Evolutionary conservation across 1,284 basidiomycete species (phyloP).

Genomic region (Mycena sp.): DNA sequence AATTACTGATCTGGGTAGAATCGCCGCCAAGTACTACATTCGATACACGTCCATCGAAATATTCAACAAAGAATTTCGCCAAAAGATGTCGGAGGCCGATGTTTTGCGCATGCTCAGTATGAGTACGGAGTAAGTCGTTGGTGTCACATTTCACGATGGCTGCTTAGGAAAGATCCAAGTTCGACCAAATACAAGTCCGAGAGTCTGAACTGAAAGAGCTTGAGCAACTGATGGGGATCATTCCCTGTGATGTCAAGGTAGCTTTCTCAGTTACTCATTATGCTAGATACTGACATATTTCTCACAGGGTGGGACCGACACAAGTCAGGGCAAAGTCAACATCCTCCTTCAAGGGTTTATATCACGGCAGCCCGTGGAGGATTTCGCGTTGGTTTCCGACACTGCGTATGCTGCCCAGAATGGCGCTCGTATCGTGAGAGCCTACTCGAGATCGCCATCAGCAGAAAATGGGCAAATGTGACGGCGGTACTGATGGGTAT

Average conservation of each 20-base stretch:
- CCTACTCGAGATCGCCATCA: slow-evolving; percentile 96
- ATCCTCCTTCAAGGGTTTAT: slow-evolving; percentile 95
- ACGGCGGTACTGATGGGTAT: slow-evolving; percentile 88
- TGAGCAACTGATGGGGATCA: slow-evolving; percentile 70
- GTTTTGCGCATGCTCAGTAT: slow-evolving; percentile 87
- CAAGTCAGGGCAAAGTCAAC: slow-evolving; percentile 90
- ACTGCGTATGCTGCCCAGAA: slow-evolving; percentile 95
- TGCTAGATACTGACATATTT: background rate
- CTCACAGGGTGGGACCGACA: slow-evolving; percentile 76
- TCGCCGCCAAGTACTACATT: slow-evolving; percentile 98
- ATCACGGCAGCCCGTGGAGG: slow-evolving; percentile 83
- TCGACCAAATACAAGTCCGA: slow-evolving; percentile 94
- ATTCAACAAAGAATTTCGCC: slow-evolving; percentile 86
- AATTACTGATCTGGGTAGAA: slow-evolving; percentile 90
- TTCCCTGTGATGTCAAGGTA: slow-evolving; percentile 86
- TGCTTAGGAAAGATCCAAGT: slow-evolving; percentile 56
- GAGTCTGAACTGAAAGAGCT: slow-evolving; percentile 93
- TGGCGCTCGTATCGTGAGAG: slow-evolving; percentile 92
- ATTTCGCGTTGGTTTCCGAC: slow-evolving; percentile 98
- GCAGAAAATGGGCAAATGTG: slow-evolving; percentile 89
- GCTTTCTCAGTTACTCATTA: slow-evolving; percentile 24
- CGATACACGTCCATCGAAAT: slow-evolving; percentile 88
- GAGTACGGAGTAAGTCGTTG: slow-evolving; percentile 83
- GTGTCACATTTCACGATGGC: background rate
- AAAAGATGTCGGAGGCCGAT: slow-evolving; percentile 95